phyloP scores from a whole-genome alignment of 306 rosid species.

The Sechiopsis laciniata region DNA sequence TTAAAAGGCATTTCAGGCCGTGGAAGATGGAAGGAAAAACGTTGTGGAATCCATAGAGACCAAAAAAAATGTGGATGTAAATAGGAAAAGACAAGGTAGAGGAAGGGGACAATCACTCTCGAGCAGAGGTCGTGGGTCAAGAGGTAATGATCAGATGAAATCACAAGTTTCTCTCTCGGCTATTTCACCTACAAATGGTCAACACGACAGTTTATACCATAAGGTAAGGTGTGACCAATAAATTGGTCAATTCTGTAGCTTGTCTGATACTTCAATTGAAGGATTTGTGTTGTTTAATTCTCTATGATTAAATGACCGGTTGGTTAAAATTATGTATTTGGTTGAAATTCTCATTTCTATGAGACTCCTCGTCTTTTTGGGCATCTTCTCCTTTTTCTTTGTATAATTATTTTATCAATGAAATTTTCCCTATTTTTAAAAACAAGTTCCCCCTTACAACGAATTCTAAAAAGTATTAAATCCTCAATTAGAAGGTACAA shows the following conservation, averaged over 20 bases:
- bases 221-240: conserved; percentile 32
- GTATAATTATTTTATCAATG: neutral
- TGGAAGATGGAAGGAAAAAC: conserved; percentile 54
- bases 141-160: conserved; percentile 56
- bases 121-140: conserved; percentile 81
- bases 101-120: conserved; percentile 76
- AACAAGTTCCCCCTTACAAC: neutral
- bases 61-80: conserved; percentile 48
- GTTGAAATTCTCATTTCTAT: neutral
- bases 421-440: no score
- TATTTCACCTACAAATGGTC: conserved; percentile 63
- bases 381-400: neutral
- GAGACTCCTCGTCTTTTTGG: neutral
- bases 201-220: conserved; percentile 44
- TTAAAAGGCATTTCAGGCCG: conserved; percentile 41
- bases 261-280: neutral
- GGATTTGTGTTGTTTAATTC: conserved; percentile 1
- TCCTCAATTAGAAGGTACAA: conserved; percentile 1
- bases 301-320: neutral
- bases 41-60: conserved; percentile 49
- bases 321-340: neutral
- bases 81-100: conserved; percentile 72
- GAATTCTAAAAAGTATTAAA: neutral
- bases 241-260: neutral
- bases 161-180: conserved; percentile 44